These are phyloP conservation scores for Plasmodium gaboni DNA, from an alignment of 169 alveolate species.

Conservation along the genomic window DNA sequence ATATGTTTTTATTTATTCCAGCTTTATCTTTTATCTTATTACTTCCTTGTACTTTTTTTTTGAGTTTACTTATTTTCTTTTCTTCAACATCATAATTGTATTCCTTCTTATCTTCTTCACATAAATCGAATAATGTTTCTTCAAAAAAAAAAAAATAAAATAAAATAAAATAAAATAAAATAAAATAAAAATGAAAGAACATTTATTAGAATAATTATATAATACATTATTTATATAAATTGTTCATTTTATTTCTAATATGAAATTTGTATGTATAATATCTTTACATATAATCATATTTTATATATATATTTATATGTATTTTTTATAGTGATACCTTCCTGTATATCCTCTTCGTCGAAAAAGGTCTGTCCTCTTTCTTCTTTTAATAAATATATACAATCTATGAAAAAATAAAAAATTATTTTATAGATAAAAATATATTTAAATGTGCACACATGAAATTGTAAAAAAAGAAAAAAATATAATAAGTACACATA, in stretches of 20 bases:
- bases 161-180: neutral
- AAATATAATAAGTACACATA: neutral
- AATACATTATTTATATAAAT: neutral
- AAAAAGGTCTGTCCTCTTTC: conserved; percentile 27
- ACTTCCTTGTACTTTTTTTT: conserved; percentile 3
- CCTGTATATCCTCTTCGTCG: conserved; percentile 45
- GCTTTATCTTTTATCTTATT: conserved; percentile 17
- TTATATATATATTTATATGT: too few species aligned
- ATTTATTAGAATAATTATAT: neutral
- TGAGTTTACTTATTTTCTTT: conserved; percentile 49
- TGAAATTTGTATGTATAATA: too few species aligned
- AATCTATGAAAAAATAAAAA: conserved; percentile 30
- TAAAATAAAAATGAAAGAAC: neutral
- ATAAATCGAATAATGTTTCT: conserved; percentile 58
- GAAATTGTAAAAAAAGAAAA: too few species aligned
- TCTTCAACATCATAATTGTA: conserved; percentile 69
- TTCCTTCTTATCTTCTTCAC: conserved; percentile 70
- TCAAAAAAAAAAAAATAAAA: neutral
- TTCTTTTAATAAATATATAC: conserved; percentile 38
- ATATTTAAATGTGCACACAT: neutral
- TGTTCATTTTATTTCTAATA: too few species aligned
- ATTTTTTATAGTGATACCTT: conserved; percentile 10
- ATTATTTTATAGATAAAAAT: neutral
- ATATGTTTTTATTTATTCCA: conserved; percentile 45
- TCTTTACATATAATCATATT: too few species aligned